These are phyloP conservation scores for Arachis monticola DNA, from an alignment of 331 rosid species.

Conservation along the genomic window DNA sequence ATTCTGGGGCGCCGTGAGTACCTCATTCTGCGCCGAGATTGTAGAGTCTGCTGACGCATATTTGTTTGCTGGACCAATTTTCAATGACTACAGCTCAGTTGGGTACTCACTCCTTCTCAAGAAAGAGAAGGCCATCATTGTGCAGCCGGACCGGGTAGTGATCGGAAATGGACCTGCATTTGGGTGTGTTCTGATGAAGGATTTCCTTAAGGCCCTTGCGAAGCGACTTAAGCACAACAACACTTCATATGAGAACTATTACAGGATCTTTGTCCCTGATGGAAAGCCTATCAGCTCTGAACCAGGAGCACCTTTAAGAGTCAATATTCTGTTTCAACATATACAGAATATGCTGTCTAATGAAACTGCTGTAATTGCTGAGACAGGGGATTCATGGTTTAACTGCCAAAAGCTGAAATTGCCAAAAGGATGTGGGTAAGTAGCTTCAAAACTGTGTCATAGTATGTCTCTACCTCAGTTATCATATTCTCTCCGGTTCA, in stretches of 20 bases:
- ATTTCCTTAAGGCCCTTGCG: slow-evolving; percentile 48
- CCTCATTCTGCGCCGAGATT: slow-evolving; percentile 54
- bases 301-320: slow-evolving; percentile 56
- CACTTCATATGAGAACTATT: slow-evolving; percentile 46
- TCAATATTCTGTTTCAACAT: slow-evolving; percentile 54
- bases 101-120: slow-evolving; percentile 62
- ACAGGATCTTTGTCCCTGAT: slow-evolving; percentile 52
- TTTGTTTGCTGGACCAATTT: slow-evolving; percentile 58
- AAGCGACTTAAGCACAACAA: slow-evolving; percentile 37
- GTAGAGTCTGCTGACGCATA: slow-evolving; percentile 59
- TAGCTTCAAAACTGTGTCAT: neutral
- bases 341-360: slow-evolving; percentile 50
- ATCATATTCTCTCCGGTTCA: too few species aligned
- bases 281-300: slow-evolving; percentile 46
- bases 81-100: slow-evolving; percentile 61
- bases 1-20: slow-evolving; percentile 59
- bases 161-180: slow-evolving; percentile 55
- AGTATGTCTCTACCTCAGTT: neutral
- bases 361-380: slow-evolving; percentile 58
- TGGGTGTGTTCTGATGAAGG: slow-evolving; percentile 61
- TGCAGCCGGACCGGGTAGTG: slow-evolving; percentile 53
- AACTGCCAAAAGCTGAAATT: slow-evolving; percentile 62
- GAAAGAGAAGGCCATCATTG: slow-evolving; percentile 56
- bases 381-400: slow-evolving; percentile 69
- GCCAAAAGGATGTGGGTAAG: slow-evolving; percentile 63